Evolutionary conservation across 805 yeast species (phyloP), one percentile per base, ranked within the genome.

Genomic region (Myxozyma neglecta): DNA sequence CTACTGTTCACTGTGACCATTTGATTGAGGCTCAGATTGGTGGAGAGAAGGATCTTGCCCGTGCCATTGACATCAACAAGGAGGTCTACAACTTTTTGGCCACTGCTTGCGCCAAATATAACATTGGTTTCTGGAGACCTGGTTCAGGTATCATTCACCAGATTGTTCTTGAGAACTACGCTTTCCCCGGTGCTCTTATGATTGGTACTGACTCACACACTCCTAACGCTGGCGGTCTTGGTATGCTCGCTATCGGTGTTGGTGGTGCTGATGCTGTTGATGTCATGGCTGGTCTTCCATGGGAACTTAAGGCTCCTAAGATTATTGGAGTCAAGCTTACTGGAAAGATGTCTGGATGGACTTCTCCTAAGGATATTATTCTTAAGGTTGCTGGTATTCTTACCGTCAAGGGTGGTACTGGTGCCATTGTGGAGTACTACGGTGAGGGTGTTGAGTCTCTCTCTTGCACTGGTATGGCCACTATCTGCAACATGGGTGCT

Each of bases 231-330:
- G 99, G 99, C 80, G 99, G 99, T 69, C 80, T 94, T 66, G 99
- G 99, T 75, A 97, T 96, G 69, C 87, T 93, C 69, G 98, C 99
- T 71, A 94, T 94, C 74, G 99, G 99, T 79, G 99, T 94, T 45
- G 99, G 99, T 79, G 99, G 99, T 81, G 99, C 99, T 59, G 99
- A 94, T 78, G 99, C 99, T 45, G 99, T 94, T 59, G 99, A 94
- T 77, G 99, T 94, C 55, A 80, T 94, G 73, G 91, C 98, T 48
- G 97, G 94, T 68, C 87, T 94, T 36, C 97, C 99, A 60, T 94
- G 99, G 99, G 99, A 94, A 80, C 84, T 94, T 76, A 92, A 92
- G 81, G 98, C 98, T 58, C 99, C 99, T 70, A 90, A 90, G 78
- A 80, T 91, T 47, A 80, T 94, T 68, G 99, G 99, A 77, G 96